Base-by-base conservation (phyloP, 495 filamentous ascomycete genomes). In the Podospora conica region DNA sequence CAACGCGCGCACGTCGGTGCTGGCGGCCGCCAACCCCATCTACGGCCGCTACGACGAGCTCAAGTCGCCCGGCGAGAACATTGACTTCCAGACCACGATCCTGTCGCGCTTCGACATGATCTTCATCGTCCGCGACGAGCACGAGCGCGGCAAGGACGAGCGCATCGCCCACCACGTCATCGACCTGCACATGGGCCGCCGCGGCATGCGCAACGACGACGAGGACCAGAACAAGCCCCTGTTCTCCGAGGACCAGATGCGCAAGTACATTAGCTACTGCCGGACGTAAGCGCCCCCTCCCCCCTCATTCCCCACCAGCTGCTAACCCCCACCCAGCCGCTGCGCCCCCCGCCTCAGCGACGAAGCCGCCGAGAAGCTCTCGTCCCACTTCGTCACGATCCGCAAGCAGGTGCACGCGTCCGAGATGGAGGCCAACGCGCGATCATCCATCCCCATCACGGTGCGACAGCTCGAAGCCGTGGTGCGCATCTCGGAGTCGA, bases 31-130 rank as follows among this genome's bases (percentile, higher is more conserved):
- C 23, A 99, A 99, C 77, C 96, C 96, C 18, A 91, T 98, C 66
- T 99, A 98, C 70, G 96, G 96, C 33, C 88, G 96, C 11, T 99
- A 99, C 75, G 96, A 99, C 73, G 96, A 99, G 70, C 85, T 99
- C 79, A 98, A 98, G 79, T 91, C 90, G 2, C 94, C 96, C 0
- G 96, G 96, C 22, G 96, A 99, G 78, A 99, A 99, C 74, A 99
- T 99, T 70, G 96, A 99, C 75, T 99, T 99, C 81, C 96, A 99
- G 74, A 99, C 96, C 3, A 99, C 96, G 21, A 98, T 99, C 74
- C 77, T 99, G 60, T 98, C 95, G 1, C 89, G 96, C 80, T 99
- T 99, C 79, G 96, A 99, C 79, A 97, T 99, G 93, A 97, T 99
- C 71, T 99, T 98, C 82, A 96, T 99, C 68, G 93, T 99, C 57